These are phyloP conservation scores for Suillus lakei DNA, from an alignment of 768 basidiomycete species.

Conservation along the genomic window DNA sequence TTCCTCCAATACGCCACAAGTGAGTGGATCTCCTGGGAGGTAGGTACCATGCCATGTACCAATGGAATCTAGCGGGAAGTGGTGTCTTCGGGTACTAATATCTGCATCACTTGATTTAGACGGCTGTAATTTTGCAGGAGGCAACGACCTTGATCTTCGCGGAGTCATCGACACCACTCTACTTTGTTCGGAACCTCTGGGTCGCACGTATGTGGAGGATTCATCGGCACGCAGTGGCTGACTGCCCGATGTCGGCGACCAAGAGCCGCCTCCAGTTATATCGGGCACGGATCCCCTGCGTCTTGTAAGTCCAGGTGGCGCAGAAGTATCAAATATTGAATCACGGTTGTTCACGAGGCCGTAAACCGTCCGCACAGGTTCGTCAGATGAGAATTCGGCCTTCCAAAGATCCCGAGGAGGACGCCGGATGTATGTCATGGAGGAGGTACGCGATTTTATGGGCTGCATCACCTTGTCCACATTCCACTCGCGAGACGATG, in stretches of 20 bases:
- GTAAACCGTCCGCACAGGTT: conserved; percentile 9
- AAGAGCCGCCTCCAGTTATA: conserved; percentile 14
- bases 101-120: neutral
- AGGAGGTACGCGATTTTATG: conserved; percentile 17
- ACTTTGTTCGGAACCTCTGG: conserved; percentile 38
- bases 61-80: neutral
- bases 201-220: conserved; percentile 24
- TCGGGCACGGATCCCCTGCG: conserved; percentile 14
- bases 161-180: conserved; percentile 24
- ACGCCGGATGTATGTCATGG: conserved; percentile 20
- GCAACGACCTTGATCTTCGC: conserved; percentile 4
- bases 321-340: conserved; percentile 6
- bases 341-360: conserved; percentile 5
- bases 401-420: conserved; percentile 27
- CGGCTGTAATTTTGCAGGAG: neutral
- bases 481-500: conserved; percentile 18
- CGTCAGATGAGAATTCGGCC: conserved; percentile 11
- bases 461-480: conserved; percentile 24
- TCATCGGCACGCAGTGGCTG: conserved; percentile 28
- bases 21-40: neutral
- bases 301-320: conserved; percentile 26
- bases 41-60: neutral
- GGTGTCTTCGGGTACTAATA: neutral
- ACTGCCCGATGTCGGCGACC: conserved; percentile 31
- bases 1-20: no score